These are phyloP conservation scores for Erucastrum elatum DNA, from an alignment of 345 rosid species.

Conservation along the genomic window DNA sequence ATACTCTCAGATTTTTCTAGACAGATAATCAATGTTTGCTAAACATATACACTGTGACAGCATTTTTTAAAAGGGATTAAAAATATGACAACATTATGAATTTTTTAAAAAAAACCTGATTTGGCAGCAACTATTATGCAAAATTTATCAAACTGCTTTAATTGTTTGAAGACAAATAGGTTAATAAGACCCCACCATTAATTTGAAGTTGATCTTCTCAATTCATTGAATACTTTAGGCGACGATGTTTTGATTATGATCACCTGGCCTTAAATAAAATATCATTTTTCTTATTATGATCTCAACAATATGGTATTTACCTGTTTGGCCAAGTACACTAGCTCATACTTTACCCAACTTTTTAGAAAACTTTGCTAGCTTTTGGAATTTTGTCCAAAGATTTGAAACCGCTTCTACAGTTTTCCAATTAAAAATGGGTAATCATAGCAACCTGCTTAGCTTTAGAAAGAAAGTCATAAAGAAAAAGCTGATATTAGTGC, in stretches of 20 bases:
- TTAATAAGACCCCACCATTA: slow-evolving; percentile 25
- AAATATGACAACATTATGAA: too few relatives aligned
- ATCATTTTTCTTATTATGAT: slow-evolving; percentile 8
- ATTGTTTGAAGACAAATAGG: slow-evolving; percentile 25
- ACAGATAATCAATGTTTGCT: too few relatives aligned
- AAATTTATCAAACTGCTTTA: slow-evolving; percentile 19
- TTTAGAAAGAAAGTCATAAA: slow-evolving; percentile 35
- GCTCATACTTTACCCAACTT: slow-evolving; percentile 5
- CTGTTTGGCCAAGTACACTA: slow-evolving; percentile 36
- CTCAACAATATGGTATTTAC: slow-evolving; percentile 5
- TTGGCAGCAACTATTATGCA: neutral
- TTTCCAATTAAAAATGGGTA: slow-evolving; percentile 32
- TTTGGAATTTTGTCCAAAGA: slow-evolving; percentile 37
- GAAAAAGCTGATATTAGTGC: slow-evolving; percentile 38
- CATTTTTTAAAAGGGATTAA: too few relatives aligned
- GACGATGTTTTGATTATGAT: slow-evolving; percentile 24
- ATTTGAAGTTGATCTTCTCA: slow-evolving; percentile 21
- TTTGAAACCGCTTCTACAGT: slow-evolving; percentile 31
- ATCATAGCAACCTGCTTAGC: slow-evolving; percentile 23
- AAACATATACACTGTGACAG: too few relatives aligned
- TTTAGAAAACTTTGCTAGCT: slow-evolving; percentile 17
- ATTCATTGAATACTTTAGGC: neutral
- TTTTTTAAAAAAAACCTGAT: too few relatives aligned
- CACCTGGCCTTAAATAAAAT: neutral
- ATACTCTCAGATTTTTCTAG: too few relatives aligned